Percentiles rank a stretch among this genome's conserved stretches.
Conservation (phyloP, 208 protist genomes). For the Eutreptiella sp. region DNA sequence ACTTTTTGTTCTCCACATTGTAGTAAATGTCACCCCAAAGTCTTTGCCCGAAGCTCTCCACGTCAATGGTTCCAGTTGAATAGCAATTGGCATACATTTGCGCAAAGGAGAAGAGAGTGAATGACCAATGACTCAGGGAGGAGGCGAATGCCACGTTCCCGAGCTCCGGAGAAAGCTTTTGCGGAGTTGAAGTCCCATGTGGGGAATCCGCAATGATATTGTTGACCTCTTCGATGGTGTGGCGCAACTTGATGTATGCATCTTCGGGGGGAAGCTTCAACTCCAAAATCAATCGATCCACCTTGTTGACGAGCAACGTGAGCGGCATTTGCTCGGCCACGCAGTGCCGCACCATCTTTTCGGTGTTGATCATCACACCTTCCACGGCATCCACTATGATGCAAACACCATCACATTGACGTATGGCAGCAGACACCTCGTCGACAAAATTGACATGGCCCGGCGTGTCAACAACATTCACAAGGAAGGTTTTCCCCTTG, state of each 20-base stretch:
- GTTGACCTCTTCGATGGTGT: conserved; percentile 94
- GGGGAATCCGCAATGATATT: conserved; percentile 57
- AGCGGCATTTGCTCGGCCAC: conserved; percentile 74
- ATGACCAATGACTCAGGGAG: conserved; percentile 71
- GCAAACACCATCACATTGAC: conserved; percentile 89
- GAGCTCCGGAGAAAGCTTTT: conserved; percentile 55
- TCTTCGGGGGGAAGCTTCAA: conserved; percentile 96
- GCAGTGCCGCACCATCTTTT: conserved; percentile 69
- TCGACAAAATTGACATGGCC: conserved; percentile 95
- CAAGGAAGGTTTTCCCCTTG: conserved; percentile 65
- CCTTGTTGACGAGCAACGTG: conserved; percentile 90
- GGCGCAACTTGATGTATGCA: conserved; percentile 94
- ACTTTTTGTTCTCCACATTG: conserved; percentile 38
- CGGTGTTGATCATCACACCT: conserved; percentile 72
- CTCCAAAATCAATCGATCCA: conserved; percentile 97
- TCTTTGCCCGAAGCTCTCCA: conserved; percentile 65
- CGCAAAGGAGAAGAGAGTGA: conserved; percentile 89
- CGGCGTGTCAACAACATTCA: conserved; percentile 98
- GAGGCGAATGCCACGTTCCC: conserved; percentile 86
- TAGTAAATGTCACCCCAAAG: conserved; percentile 96
- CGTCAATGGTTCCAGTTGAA: conserved; percentile 41
- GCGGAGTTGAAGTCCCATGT: conserved; percentile 6
- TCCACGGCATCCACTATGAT: conserved; percentile 96
- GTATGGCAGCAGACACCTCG: conserved; percentile 80
- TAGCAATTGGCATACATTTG: conserved; percentile 78